Base-by-base conservation (phyloP, 352 stramenopile genomes). In the Thalassiosira pacifica region DNA sequence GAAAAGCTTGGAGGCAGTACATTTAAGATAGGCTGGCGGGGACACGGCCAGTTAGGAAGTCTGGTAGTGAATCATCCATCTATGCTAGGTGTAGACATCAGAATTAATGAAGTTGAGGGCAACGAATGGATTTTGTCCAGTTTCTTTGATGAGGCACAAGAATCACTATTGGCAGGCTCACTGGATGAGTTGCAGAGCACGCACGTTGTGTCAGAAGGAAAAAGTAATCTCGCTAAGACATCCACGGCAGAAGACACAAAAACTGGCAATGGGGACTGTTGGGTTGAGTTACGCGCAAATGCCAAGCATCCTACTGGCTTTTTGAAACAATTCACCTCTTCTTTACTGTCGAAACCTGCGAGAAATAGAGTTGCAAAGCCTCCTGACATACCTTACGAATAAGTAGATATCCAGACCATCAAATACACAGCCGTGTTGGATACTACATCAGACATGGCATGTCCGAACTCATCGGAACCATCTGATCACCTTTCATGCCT, bases 111-210 rank as follows among this genome's bases (percentile, higher is more conserved):
- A 24, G 52, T 65, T 34, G 70, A 57, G 29, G 18, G 22, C 34
- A 19, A 55, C 18, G 64, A 74, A 45, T 87, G 80, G 80, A 45
- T 64, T 11, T 57, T 89, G 63, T 88, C 77, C 16, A 93, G 88
- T 76, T 85, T 69, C 26, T 95, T 95, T 81, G 74, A 85, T 16
- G 91, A 95, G 83, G 82, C 91, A 69, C 89, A 95, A 74, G 84
- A 94, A 24, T 87, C 91, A 26, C 68, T 95, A 40, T 48, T 95
- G 27, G 89, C 91, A 24, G 86, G 70, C 11, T 93, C 87, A 0
- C 52, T 95, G 11, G 67, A 91, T 27, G 88, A 95, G 34, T 73
- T 95, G n/a, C 91, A 95, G 71, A 93, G 82, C 29, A 82, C 70
- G 1, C 88, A 93, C 76, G 82, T 91, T 26, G 57, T 92, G 13